Evolutionary conservation across 495 filamentous ascomycete genomes (phyloP), one percentile per base, ranked within the genome.

Genomic region (Parathielavia appendiculata): DNA sequence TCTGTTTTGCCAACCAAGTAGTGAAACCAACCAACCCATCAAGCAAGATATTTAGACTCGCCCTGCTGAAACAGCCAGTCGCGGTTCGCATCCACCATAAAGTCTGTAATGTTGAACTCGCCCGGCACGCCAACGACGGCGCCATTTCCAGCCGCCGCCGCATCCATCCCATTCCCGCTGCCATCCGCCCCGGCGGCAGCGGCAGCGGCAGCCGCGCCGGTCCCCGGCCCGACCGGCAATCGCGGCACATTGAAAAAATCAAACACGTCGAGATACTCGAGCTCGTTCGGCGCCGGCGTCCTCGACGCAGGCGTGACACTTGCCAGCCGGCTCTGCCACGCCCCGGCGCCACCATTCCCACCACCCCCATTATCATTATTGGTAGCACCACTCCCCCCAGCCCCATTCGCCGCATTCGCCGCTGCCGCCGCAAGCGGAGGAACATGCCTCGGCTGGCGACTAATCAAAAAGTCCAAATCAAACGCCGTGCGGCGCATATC

Each of bases 221-320:
- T 23, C 22, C 51, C 58, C 38, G 69, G 67, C 32, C 67, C 71
- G 36, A 77, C 67, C 5, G 88, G 86, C 9, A 93, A 74, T 17
- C 89, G 76, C 5, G 91, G 91, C 45, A 93, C 82, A 70, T 95
- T 95, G 76, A 95, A 96, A 73, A 92, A 95, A 59, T 91, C 88
- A 68, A 96, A 96, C 2, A 95, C 88, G 66, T 96, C 90, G n/a
- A 95, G 74, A 64, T 92, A 95, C 63, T 95, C 91, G 12, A 93
- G 75, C 55, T 95, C 88, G 67, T 91, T 89, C 10, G 86, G 81
- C 11, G 81, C 86, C n/a, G 84, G 84, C 55, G 82, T 90, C 30
- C 83, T 75, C 11, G 51, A 43, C 51, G 76, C 77, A 1, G 78
- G 71, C 8, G 73, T 76, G 61, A 70, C 72, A 64, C 73, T 77